Percentiles rank a stretch among this genome's conserved stretches.
These are phyloP conservation scores for Fistulinella prunicolor DNA, from an alignment of 768 basidiomycete genomes.

Conservation along the genomic window DNA sequence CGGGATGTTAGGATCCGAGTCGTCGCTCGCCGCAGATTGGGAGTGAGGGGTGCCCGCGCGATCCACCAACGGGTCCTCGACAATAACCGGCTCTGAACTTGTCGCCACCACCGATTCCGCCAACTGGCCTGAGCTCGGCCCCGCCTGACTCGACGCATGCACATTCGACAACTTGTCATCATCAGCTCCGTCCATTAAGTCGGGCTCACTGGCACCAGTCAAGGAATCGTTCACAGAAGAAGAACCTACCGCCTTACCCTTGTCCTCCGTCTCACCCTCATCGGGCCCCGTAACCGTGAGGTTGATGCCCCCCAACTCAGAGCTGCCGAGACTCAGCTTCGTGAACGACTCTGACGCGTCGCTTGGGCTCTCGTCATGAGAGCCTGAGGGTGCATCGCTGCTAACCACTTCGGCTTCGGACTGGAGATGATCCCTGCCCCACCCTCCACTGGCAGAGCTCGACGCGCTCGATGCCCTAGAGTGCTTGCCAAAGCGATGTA, in stretches of 20 bases:
- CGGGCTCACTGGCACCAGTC: constrained; percentile 16
- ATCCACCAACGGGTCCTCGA: not conserved
- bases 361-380: constrained; percentile 31
- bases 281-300: constrained; percentile 38
- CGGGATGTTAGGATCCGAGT: constrained; percentile 43
- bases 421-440: constrained; percentile 34
- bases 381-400: constrained; percentile 34
- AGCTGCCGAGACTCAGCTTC: constrained; percentile 29
- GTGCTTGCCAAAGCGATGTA: constrained; percentile 31
- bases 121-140: not conserved
- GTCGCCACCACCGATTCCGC: constrained; percentile 2
- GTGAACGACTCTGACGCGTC: constrained; percentile 21
- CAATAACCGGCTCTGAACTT: not conserved
- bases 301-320: constrained; percentile 38
- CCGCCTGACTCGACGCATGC: not conserved
- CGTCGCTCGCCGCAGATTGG: constrained; percentile 20
- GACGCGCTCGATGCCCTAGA: constrained; percentile 27
- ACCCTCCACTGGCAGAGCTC: constrained; percentile 33
- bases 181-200: constrained; percentile 11
- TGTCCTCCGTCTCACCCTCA: constrained; percentile 20
- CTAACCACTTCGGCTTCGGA: constrained; percentile 27
- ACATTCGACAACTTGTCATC: constrained; percentile 1
- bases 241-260: constrained; percentile 24
- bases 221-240: constrained; percentile 18
- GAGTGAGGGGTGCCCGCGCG: constrained; percentile 5